These are phyloP conservation scores for Malus domestica DNA, from an alignment of 306 rosid genomes.

Conservation along the genomic window ASM211411v1 NC_041791.1:3751001-3751500, in stretches of 20 bases:
- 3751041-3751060: too few species aligned
- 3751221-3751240: accelerated
- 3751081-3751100: too few species aligned
- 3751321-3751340: neutral
- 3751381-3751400: too few species aligned
- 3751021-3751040: too few species aligned
- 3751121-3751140: too few species aligned
- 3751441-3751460: neutral
- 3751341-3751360: too few species aligned
- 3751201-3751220: accelerated
- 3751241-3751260: neutral
- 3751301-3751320: neutral
- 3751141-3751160: too few species aligned
- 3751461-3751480: neutral
- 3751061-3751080: accelerated
- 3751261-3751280: neutral
- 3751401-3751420: neutral
- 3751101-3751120: accelerated
- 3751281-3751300: neutral
- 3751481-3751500: neutral
- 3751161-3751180: too few species aligned
- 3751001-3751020: too few species aligned
- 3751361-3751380: neutral
- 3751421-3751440: too few species aligned
- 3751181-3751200: accelerated